Percentiles rank a stretch among this genome's conserved stretches.
Evolutionary conservation across 2,329 filamentous ascomycete species (phyloP).

Genomic region (Penicillium expansum): DNA sequence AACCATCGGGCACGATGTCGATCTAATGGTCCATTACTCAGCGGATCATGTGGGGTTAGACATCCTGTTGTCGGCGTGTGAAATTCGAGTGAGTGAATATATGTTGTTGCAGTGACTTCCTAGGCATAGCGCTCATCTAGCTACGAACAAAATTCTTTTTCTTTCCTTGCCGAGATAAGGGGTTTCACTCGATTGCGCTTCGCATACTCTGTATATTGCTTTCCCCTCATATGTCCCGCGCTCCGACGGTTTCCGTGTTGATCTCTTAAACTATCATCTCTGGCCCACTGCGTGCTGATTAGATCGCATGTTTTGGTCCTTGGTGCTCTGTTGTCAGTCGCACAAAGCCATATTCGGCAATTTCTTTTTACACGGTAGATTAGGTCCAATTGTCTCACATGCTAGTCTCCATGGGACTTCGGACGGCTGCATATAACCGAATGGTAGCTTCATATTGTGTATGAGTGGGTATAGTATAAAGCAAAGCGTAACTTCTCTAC

Average conservation of each 20-base stretch:
- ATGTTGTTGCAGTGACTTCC: too few species aligned
- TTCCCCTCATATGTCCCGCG: not conserved
- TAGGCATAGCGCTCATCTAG: too few species aligned
- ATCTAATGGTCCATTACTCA: not conserved
- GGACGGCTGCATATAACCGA: not conserved
- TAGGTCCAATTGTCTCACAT: not conserved
- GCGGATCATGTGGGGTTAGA: not conserved
- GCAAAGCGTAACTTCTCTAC: not conserved
- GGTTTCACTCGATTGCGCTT: not conserved
- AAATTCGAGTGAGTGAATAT: not conserved
- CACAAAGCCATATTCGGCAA: not conserved
- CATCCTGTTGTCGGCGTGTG: not conserved
- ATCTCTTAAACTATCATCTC: not conserved
- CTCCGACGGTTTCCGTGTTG: slow-evolving; percentile 28
- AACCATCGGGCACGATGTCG: slow-evolving; percentile 14
- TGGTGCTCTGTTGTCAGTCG: not conserved
- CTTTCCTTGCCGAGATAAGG: not conserved
- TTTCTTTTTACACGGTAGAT: too few species aligned
- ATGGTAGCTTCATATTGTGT: not conserved
- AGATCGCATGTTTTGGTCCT: not conserved
- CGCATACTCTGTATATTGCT: not conserved
- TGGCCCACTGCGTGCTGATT: not conserved
- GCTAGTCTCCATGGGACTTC: not conserved
- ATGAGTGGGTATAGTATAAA: not conserved
- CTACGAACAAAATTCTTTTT: too few species aligned